Evolutionary conservation across 1,139 yeast genomes (phyloP).

Genomic region (Candida freyschussii): DNA sequence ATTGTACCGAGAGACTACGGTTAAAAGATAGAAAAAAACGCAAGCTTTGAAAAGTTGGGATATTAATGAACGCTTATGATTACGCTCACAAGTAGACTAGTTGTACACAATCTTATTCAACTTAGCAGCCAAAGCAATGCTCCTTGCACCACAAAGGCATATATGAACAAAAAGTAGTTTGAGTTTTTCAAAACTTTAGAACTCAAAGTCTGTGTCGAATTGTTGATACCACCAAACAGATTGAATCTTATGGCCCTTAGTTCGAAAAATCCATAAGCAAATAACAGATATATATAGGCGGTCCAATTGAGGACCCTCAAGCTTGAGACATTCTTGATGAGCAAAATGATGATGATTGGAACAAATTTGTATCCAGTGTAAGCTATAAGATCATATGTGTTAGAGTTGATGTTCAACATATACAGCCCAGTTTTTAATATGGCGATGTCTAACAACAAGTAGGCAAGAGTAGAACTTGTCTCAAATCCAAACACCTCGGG

Average conservation of each 20-base stretch:
- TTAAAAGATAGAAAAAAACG: conserved; percentile 16
- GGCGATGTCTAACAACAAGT: conserved; percentile 65
- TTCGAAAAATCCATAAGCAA: conserved; percentile 61
- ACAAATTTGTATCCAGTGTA: conserved; percentile 95
- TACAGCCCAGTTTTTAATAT: conserved; percentile 61
- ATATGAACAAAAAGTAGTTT: conserved; percentile 79
- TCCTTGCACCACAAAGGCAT: conserved; percentile 80
- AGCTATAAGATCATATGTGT: conserved; percentile 78
- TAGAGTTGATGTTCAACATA: conserved; percentile 50
- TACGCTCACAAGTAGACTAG: not conserved
- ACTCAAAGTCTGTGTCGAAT: conserved; percentile 49
- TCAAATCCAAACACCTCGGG: conserved; percentile 89
- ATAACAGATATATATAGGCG: conserved; percentile 41
- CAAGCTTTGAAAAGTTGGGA: conserved; percentile 1
- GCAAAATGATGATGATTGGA: conserved; percentile 55
- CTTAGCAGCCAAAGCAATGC: conserved; percentile 51
- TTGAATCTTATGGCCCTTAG: conserved; percentile 81
- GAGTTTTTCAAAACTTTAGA: conserved; percentile 75
- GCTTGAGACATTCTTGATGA: conserved; percentile 30
- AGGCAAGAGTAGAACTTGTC: conserved; percentile 87
- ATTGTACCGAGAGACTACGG: conserved; percentile 41
- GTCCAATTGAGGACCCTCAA: conserved; percentile 36
- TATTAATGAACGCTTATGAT: too few species aligned
- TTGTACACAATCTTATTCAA: conserved; percentile 1
- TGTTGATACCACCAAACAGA: conserved; percentile 57